Evolutionary conservation across 2,329 filamentous ascomycete genomes (phyloP).

Genomic region (Pyrenochaeta sp.): DNA sequence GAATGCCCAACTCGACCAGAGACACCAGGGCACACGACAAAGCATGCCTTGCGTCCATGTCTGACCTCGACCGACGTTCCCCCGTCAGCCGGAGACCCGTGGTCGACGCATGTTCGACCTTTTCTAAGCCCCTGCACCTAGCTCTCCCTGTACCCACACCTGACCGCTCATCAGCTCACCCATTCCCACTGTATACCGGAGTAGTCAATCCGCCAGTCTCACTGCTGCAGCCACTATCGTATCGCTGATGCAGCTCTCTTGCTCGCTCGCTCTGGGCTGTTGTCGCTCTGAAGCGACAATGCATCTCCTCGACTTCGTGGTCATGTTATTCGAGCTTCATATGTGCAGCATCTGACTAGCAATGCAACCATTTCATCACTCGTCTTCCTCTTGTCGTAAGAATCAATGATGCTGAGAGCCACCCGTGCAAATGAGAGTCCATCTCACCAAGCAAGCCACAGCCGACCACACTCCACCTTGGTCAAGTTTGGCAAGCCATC

Average conservation of each 20-base stretch:
- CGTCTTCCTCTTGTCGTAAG: background rate
- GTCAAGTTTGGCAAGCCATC: slow-evolving; percentile 1
- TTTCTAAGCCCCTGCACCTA: slow-evolving; percentile 27
- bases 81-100: slow-evolving; percentile 3
- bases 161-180: background rate
- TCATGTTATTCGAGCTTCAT: no score
- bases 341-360: background rate
- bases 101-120: slow-evolving; percentile 23
- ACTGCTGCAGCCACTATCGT: background rate
- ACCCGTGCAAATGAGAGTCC: background rate
- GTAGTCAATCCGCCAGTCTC: background rate
- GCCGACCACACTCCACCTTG: background rate
- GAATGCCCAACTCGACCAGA: background rate
- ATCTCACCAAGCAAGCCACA: slow-evolving; percentile 2
- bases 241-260: no score
- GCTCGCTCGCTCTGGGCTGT: no score
- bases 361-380: background rate
- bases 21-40: background rate
- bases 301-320: no score
- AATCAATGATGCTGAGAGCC: no score
- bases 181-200: background rate
- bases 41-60: slow-evolving; percentile 8
- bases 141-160: slow-evolving; percentile 1
- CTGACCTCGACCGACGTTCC: background rate
- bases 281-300: no score